Conservation (phyloP, 257 asterid genomes). For the Solanum neorickii region DNA sequence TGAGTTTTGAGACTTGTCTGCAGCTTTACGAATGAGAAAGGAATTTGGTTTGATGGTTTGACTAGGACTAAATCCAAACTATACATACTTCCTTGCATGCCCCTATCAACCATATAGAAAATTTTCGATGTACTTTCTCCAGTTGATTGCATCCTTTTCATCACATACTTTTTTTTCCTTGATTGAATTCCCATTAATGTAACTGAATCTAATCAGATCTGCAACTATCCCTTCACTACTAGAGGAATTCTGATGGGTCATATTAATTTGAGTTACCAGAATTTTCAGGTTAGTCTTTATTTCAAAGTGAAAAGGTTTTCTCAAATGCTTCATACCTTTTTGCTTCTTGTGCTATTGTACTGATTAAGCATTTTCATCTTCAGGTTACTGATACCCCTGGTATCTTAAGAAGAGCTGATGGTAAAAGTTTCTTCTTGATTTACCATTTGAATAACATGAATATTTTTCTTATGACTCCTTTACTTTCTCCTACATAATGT, state of each 20-base stretch:
- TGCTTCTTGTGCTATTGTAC: not conserved
- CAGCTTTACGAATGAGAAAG: not conserved
- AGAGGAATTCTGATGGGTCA: slow-evolving; percentile 98
- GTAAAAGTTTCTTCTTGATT: slow-evolving; percentile 21
- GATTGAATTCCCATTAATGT: not conserved
- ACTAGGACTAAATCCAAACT: not conserved
- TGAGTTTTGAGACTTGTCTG: not conserved
- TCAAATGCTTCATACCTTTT: not conserved
- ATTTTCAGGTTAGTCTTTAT: slow-evolving; percentile 31
- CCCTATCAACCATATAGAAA: not conserved
- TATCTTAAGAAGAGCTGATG: slow-evolving; percentile 66
- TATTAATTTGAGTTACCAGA: slow-evolving; percentile 67
- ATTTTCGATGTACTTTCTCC: not conserved
- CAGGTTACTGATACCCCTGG: slow-evolving; percentile 99
- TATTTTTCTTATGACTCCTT: not conserved
- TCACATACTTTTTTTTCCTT: not conserved
- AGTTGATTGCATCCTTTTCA: not conserved
- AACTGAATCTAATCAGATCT: slow-evolving; percentile 32
- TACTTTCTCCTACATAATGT: not conserved
- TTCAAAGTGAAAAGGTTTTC: not conserved
- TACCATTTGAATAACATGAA: not conserved
- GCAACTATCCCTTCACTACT: slow-evolving; percentile 98
- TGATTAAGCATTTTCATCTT: slow-evolving; percentile 6
- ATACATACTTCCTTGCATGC: not conserved
- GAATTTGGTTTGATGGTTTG: not conserved